These are phyloP conservation scores for Blastobotrys serpentis DNA, from an alignment of 1,139 yeast species.

Conservation along the genomic window DNA sequence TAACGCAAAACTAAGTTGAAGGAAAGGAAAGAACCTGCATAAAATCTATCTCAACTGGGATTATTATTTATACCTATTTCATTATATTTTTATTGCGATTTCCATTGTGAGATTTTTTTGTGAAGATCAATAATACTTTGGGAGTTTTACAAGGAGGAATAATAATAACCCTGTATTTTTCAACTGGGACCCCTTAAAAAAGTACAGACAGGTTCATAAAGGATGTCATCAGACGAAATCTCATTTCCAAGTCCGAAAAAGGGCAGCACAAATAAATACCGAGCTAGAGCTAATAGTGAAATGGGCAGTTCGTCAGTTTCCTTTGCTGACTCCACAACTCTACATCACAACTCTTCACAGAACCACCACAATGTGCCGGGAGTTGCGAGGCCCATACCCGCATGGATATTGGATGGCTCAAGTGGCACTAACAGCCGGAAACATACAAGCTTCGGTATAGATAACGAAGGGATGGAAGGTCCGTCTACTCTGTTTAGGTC, in stretches of 20 bases:
- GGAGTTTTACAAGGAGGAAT: too few species aligned
- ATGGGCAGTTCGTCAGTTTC: background rate
- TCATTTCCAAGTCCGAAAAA: slow-evolving; percentile 15
- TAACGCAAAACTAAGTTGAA: too few species aligned
- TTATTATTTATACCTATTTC: too few species aligned
- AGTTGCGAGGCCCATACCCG: slow-evolving; percentile 29
- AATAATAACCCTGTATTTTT: background rate
- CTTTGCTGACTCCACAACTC: slow-evolving; percentile 2
- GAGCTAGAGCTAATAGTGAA: background rate
- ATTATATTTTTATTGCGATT: too few species aligned
- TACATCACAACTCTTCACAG: background rate
- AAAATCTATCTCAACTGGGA: too few species aligned
- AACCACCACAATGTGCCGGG: slow-evolving; percentile 8
- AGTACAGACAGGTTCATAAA: background rate
- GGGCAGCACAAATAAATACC: background rate
- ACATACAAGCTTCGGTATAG: background rate
- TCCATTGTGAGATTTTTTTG: too few species aligned
- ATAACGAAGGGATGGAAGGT: background rate
- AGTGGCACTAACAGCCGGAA: slow-evolving; percentile 4
- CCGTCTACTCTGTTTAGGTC: background rate
- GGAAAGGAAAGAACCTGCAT: too few species aligned
- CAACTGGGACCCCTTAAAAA: background rate
- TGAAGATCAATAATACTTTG: too few species aligned
- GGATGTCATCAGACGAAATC: slow-evolving; percentile 13
- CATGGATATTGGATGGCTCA: slow-evolving; percentile 25